Evolutionary conservation across 345 rosid genomes (phyloP).

Genomic region (Toxicodendron radicans): DNA sequence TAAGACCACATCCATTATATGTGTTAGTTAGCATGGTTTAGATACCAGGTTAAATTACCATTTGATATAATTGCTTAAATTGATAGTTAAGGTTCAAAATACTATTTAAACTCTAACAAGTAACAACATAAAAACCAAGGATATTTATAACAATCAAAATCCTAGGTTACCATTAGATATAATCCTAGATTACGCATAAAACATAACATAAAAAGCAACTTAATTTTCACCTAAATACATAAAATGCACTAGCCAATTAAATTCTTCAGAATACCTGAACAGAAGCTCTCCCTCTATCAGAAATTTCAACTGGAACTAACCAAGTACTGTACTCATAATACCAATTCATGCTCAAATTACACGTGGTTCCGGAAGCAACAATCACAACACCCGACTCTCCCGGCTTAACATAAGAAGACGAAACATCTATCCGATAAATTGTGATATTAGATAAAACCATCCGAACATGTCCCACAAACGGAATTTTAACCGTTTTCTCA

Average conservation of each 20-base stretch:
- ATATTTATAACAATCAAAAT: no score
- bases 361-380: slow-evolving; percentile 77
- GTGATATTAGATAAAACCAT: slow-evolving; percentile 66
- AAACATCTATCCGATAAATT: slow-evolving; percentile 63
- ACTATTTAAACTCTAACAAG: not conserved
- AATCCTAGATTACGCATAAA: not conserved
- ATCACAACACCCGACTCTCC: slow-evolving; percentile 80
- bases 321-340: slow-evolving; percentile 67
- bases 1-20: no score
- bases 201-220: not conserved
- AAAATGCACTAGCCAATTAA: not conserved
- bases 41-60: no score
- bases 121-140: not conserved
- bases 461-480: slow-evolving; percentile 69
- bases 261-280: slow-evolving; percentile 59
- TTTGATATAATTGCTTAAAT: not conserved
- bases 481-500: slow-evolving; percentile 51
- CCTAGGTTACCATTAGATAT: no score
- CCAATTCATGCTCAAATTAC: slow-evolving; percentile 91
- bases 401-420: slow-evolving; percentile 64
- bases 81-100: not conserved
- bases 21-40: no score
- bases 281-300: slow-evolving; percentile 76
- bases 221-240: not conserved
- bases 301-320: slow-evolving; percentile 62